A percentile compares a stretch with the other conserved stretches of the same genome.
These are phyloP conservation scores for Theileria sp. DNA, from an alignment of 169 alveolate species.

Conservation along the genomic window DNA sequence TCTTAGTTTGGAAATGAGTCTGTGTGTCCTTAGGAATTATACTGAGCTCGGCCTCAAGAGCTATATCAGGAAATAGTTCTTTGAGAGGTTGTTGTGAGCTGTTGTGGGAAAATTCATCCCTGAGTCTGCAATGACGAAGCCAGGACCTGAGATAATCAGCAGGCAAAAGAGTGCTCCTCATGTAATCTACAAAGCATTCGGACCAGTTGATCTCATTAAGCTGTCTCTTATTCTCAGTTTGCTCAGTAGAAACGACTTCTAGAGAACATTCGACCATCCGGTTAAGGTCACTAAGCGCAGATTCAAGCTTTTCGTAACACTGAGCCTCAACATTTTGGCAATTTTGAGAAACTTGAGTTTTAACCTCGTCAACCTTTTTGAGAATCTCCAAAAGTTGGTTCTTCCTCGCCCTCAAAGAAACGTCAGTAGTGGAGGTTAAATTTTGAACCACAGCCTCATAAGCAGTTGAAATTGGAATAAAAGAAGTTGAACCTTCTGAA, in stretches of 20 bases:
- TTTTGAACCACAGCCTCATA: slow-evolving; percentile 64
- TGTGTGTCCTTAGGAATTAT: slow-evolving; percentile 51
- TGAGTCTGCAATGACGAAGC: slow-evolving; percentile 71
- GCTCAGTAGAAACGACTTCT: slow-evolving; percentile 46
- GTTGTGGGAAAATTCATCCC: slow-evolving; percentile 47
- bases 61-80: slow-evolving; percentile 56
- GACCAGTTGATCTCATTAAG: slow-evolving; percentile 58
- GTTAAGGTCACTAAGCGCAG: slow-evolving; percentile 40
- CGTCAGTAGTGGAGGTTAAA: slow-evolving; percentile 35
- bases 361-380: slow-evolving; percentile 15
- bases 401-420: slow-evolving; percentile 18
- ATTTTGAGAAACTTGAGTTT: slow-evolving; percentile 31
- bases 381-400: slow-evolving; percentile 19
- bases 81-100: slow-evolving; percentile 30
- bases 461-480: slow-evolving; percentile 62
- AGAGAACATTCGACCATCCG: slow-evolving; percentile 25
- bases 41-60: slow-evolving; percentile 48
- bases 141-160: slow-evolving; percentile 65
- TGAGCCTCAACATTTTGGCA: slow-evolving; percentile 56
- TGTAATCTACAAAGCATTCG: slow-evolving; percentile 46
- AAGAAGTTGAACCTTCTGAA: slow-evolving; percentile 24
- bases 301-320: slow-evolving; percentile 58
- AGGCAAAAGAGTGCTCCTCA: slow-evolving; percentile 60
- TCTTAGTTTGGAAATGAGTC: slow-evolving; percentile 12
- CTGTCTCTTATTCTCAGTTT: slow-evolving; percentile 59